These are phyloP conservation scores for Pythium biforme DNA, from an alignment of 352 stramenopile species.

Conservation along the genomic window DNA sequence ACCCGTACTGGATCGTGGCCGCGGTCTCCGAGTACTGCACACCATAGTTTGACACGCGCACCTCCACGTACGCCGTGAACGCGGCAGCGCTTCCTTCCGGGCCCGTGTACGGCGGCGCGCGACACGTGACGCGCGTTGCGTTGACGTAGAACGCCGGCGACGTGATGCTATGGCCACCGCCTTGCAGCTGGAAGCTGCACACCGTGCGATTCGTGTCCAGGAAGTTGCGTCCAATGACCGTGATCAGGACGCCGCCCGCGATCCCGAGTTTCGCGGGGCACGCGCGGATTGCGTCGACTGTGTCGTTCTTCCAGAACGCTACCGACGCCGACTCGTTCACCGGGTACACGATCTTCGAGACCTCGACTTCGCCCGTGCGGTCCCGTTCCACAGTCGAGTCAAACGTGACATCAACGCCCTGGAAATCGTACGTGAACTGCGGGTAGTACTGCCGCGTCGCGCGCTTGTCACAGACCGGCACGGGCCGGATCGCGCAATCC, in stretches of 20 bases:
- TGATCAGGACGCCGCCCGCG: constrained; percentile 64
- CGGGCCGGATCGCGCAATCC: constrained; percentile 86
- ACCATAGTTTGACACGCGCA: constrained; percentile 85
- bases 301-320: constrained; percentile 93
- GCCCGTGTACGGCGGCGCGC: constrained; percentile 59
- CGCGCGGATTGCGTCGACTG: constrained; percentile 89
- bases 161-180: constrained; percentile 27
- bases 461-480: constrained; percentile 95
- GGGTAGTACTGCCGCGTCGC: constrained; percentile 78
- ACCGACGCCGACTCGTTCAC: constrained; percentile 90
- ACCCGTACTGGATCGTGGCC: constrained; percentile 45
- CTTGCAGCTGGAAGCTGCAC: constrained; percentile 72
- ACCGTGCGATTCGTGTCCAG: constrained; percentile 76
- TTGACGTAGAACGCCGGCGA: constrained; percentile 75
- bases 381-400: constrained; percentile 74
- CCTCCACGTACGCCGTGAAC: constrained; percentile 33
- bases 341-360: constrained; percentile 89
- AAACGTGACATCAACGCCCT: constrained; percentile 48
- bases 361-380: constrained; percentile 84
- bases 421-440: constrained; percentile 68
- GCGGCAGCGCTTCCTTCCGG: constrained; percentile 13
- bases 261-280: constrained; percentile 61
- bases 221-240: constrained; percentile 96
- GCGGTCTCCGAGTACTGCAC: constrained; percentile 66
- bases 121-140: constrained; percentile 78